A percentile compares a stretch with the other conserved stretches of the same genome.
Evolutionary conservation across 2,329 filamentous ascomycete genomes (phyloP).

Genomic region (Ascochyta fabae): DNA sequence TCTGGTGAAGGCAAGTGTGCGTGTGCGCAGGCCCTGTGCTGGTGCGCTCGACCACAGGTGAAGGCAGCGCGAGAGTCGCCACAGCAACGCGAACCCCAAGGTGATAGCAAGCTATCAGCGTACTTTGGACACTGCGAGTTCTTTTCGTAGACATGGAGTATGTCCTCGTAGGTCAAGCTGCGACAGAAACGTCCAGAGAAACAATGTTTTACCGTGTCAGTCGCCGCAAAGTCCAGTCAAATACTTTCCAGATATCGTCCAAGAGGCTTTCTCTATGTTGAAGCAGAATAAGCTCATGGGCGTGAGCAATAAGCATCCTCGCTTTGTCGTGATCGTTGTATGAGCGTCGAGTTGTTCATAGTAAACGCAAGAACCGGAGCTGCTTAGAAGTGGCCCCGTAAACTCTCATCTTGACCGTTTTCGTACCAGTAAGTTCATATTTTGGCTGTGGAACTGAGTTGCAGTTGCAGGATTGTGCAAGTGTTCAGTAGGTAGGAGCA

Average conservation of each 20-base stretch:
- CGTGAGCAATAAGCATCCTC: neutral
- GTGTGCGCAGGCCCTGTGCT: neutral
- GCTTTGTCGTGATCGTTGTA: neutral
- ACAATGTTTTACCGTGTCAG: neutral
- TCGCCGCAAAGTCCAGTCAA: neutral
- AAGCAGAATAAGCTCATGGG: neutral
- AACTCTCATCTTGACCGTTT: no score
- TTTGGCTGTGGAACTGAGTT: neutral
- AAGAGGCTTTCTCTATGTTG: no score
- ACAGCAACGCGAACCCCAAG: neutral
- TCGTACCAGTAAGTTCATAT: neutral
- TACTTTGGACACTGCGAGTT: no score
- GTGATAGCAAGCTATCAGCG: no score
- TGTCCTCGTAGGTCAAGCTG: no score
- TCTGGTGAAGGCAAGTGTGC: neutral
- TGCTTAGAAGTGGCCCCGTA: neutral
- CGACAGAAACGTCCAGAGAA: no score
- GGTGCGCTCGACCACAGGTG: neutral
- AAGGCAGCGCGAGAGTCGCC: neutral
- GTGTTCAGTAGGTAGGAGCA: neutral
- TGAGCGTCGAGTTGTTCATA: neutral
- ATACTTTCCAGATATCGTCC: no score
- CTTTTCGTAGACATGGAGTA: no score
- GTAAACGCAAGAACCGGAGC: neutral
- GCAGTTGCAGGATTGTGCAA: neutral